Evolutionary conservation across 768 basidiomycete species (phyloP).

Genomic region (Strobilomyces dryophilus): DNA sequence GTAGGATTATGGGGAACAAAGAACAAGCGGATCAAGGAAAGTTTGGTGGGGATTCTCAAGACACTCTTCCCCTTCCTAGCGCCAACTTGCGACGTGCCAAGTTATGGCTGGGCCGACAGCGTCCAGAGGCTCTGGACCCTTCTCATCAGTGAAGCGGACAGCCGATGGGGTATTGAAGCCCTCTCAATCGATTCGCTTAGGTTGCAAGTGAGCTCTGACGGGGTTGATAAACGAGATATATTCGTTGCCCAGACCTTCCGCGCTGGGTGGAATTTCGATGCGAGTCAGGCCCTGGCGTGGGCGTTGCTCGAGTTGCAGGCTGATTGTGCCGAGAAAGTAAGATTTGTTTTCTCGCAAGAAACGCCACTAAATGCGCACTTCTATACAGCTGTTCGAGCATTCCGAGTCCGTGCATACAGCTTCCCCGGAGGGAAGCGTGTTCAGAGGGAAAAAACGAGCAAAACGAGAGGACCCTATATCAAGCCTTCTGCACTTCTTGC

Average conservation of each 20-base stretch:
- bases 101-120: slow-evolving; percentile 42
- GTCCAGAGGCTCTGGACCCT: slow-evolving; percentile 50
- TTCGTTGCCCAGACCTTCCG: slow-evolving; percentile 68
- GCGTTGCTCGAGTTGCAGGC: slow-evolving; percentile 74
- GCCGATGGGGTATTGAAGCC: slow-evolving; percentile 58
- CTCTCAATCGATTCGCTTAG: slow-evolving; percentile 65
- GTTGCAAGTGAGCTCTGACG: slow-evolving; percentile 38
- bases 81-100: slow-evolving; percentile 28
- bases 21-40: slow-evolving; percentile 72
- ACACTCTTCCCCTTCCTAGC: slow-evolving; percentile 70
- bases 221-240: slow-evolving; percentile 29
- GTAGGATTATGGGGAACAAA: slow-evolving; percentile 77
- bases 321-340: slow-evolving; percentile 68
- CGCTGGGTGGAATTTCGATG: slow-evolving; percentile 69
- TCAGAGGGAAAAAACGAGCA: slow-evolving; percentile 53
- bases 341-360: not conserved
- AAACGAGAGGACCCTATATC: slow-evolving; percentile 58
- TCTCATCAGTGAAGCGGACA: slow-evolving; percentile 60
- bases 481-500: slow-evolving; percentile 49
- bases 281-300: slow-evolving; percentile 73
- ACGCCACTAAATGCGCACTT: not conserved
- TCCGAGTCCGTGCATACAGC: slow-evolving; percentile 51
- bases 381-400: slow-evolving; percentile 53
- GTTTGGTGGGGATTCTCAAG: slow-evolving; percentile 68
- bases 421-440: slow-evolving; percentile 29